Percentiles rank a stretch among this genome's conserved stretches.
phyloP scores from a whole-genome alignment of 2,329 filamentous ascomycete species.

The Fusarium sp. region DNA sequence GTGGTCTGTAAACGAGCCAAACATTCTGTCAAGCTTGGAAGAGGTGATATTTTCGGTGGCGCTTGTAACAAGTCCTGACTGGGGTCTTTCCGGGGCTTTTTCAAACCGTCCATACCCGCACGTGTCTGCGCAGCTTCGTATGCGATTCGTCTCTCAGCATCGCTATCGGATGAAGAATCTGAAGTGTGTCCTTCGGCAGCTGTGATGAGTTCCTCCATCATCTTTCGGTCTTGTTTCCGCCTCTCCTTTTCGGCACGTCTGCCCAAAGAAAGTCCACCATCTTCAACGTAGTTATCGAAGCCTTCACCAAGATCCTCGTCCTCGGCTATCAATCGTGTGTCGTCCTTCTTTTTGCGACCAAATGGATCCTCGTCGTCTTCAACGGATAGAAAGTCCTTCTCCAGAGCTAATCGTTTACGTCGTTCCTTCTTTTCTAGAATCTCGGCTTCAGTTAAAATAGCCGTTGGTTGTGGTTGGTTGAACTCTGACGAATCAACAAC shows the following conservation, averaged over 20 bases:
- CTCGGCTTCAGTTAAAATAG: conserved; percentile 84
- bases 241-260: conserved; percentile 82
- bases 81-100: conserved; percentile 55
- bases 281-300: conserved; percentile 91
- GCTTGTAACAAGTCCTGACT: conserved; percentile 62
- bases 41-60: conserved; percentile 79
- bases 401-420: conserved; percentile 80
- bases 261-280: conserved; percentile 82
- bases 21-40: conserved; percentile 79
- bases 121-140: conserved; percentile 90
- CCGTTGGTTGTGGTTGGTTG: conserved; percentile 50
- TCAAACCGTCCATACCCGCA: conserved; percentile 83
- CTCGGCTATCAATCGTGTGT: conserved; percentile 81
- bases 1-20: conserved; percentile 72
- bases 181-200: conserved; percentile 77
- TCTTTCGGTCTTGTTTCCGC: conserved; percentile 72
- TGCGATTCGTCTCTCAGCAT: conserved; percentile 78
- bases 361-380: conserved; percentile 65
- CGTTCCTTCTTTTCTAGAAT: conserved; percentile 93
- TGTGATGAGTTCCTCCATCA: conserved; percentile 86
- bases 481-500: conserved; percentile 66
- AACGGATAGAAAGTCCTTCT: conserved; percentile 74
- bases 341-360: conserved; percentile 68
- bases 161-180: conserved; percentile 75
- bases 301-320: conserved; percentile 95